These are phyloP conservation scores for Pelomyxa schiedti DNA, from an alignment of 78 protist genomes.

Conservation along the genomic window DNA sequence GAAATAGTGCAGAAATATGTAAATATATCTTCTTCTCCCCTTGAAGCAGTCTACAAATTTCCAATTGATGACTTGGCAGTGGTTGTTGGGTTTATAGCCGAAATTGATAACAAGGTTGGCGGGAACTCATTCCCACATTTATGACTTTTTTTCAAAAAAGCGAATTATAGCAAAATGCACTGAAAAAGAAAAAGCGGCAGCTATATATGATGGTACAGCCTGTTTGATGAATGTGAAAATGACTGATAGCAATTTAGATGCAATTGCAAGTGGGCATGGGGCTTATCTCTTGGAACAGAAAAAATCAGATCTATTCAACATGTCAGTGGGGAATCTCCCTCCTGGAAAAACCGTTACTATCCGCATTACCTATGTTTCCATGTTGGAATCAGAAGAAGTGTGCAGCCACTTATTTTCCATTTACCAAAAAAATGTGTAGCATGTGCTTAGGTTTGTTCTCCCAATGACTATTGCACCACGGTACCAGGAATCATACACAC, in stretches of 20 bases:
- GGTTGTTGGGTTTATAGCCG: background rate
- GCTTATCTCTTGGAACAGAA: background rate
- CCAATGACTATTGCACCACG: background rate
- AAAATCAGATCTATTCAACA: background rate
- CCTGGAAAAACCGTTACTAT: background rate
- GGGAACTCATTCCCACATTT: no score
- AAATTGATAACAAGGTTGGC: background rate
- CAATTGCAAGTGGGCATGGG: background rate
- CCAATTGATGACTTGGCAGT: background rate
- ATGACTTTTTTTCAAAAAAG: no score
- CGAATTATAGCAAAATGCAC: background rate
- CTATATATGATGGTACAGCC: background rate
- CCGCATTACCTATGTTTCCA: background rate
- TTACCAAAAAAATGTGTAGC: no score
- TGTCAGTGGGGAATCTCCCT: background rate
- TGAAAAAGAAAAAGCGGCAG: background rate
- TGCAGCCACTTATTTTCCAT: no score
- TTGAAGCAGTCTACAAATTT: background rate
- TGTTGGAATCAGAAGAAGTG: background rate
- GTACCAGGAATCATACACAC: no score
- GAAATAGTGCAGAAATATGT: no score
- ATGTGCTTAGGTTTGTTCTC: background rate
- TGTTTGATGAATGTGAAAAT: no score
- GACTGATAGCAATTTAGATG: no score
- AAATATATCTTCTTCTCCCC: no score